Conservation (phyloP, 805 yeast genomes). For the Ogataea degrootiae region DNA sequence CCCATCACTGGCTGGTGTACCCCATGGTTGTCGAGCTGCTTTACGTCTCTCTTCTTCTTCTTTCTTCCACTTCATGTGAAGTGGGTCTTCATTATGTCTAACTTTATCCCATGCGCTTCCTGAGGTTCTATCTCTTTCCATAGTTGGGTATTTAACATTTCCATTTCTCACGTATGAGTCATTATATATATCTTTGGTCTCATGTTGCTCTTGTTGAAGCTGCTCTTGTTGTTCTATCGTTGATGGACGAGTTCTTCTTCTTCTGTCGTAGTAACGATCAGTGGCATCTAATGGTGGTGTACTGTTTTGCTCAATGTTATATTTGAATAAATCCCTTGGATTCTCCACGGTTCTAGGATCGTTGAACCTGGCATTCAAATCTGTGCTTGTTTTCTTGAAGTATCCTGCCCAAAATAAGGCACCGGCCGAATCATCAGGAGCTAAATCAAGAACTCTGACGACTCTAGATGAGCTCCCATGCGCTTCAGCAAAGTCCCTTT, state of each 20-base stretch:
- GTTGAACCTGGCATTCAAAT: conserved; percentile 47
- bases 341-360: conserved; percentile 42
- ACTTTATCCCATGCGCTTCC: conserved; percentile 21
- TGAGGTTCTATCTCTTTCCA: not conserved
- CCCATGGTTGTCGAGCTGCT: too few relatives aligned
- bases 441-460: conserved; percentile 15
- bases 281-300: not conserved
- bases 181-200: too few relatives aligned
- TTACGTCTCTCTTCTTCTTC: too few relatives aligned
- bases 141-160: not conserved
- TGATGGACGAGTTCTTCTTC: not conserved
- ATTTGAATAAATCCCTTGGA: not conserved
- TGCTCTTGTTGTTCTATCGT: too few relatives aligned
- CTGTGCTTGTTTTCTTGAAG: conserved; percentile 44
- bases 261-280: conserved; percentile 1
- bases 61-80: not conserved
- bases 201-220: too few relatives aligned
- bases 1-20: too few relatives aligned
- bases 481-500: conserved; percentile 25
- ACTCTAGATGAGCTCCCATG: conserved; percentile 22
- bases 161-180: not conserved
- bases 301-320: not conserved
- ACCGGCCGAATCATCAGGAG: conserved; percentile 25
- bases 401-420: conserved; percentile 43
- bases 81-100: conserved; percentile 6